These are phyloP conservation scores for Tulasnella sp. DNA, from an alignment of 768 basidiomycete species.

Conservation along the genomic window DNA sequence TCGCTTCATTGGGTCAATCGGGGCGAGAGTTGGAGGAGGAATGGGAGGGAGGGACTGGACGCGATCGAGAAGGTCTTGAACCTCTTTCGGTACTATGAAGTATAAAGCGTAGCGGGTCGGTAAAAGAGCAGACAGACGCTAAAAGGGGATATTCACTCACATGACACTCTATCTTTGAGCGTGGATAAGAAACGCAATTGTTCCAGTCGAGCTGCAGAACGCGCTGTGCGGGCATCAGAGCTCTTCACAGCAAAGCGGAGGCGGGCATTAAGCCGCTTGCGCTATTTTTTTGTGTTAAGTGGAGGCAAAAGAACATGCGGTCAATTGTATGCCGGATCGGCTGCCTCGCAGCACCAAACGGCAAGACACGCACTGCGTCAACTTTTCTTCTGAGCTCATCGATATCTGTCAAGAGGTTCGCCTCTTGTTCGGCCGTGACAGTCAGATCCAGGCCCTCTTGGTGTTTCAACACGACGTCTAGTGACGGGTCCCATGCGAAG, in stretches of 20 bases:
- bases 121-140: conserved; percentile 28
- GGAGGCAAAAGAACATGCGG: conserved; percentile 1
- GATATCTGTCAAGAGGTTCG: conserved; percentile 50
- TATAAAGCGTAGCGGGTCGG: conserved; percentile 32
- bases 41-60: background rate
- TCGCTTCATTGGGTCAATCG: conserved; percentile 51
- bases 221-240: background rate
- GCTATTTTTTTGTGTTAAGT: too few relatives aligned
- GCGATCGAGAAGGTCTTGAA: conserved; percentile 22
- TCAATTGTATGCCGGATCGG: background rate
- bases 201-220: conserved; percentile 1
- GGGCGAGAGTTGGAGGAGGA: background rate
- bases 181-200: conserved; percentile 29
- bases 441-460: conserved; percentile 63
- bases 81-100: conserved; percentile 21
- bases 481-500: conserved; percentile 50
- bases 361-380: conserved; percentile 46
- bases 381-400: conserved; percentile 56
- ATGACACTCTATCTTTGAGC: conserved; percentile 31
- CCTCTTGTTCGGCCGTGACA: conserved; percentile 40
- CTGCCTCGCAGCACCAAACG: too few relatives aligned
- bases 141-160: conserved; percentile 30
- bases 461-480: conserved; percentile 62
- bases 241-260: conserved; percentile 39
- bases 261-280: conserved; percentile 52